Base-by-base conservation (phyloP, 495 filamentous ascomycete species). In the Penicillium herquei region DNA sequence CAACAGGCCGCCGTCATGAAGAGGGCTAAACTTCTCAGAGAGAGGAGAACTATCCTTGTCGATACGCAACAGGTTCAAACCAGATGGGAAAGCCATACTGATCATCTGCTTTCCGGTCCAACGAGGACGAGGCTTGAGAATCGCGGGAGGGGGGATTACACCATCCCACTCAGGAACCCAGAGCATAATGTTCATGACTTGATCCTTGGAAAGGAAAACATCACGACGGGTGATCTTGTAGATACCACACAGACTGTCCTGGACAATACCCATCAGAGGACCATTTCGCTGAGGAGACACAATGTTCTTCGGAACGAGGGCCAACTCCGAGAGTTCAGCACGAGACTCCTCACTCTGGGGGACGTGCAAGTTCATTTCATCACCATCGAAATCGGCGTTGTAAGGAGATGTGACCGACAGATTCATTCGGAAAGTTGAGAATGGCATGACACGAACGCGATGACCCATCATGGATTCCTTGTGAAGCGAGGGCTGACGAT, bases 401-500 rank as follows among this genome's bases (percentile, higher is more conserved):
- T 99, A 99, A 1, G 94, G 94, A 40, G 92, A 93, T 0, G 94
- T 99, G 62, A 99, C 94, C 1, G 94, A 99, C 55, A 99, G 72
- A 63, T 99, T 99, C 18, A 99, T 81, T 33, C 94, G 84, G 78
- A 99, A 99, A 1, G 94, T 99, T 3, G 94, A 99, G 70, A 93
- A 99, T 1, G 94, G 94, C 94, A 99, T 96, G 40, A 99, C 94
- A 33, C 87, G 86, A 39, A 99, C 93, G 49, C 92, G 84, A 76
- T 99, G 94, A 72, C 90, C 94, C 94, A 99, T 99, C 94, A 99
- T 99, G 56, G 94, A 98, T 66, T 99, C 94, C 71, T 99, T 99
- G 79, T 99, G 94, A 57, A 99, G 81, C 7, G 94, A 99, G 1
- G 94, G 94, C 66, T 99, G 94, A 71, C 94, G 94, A 69, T 99